These are phyloP conservation scores for Collybiopsis luxurians DNA, from an alignment of 768 basidiomycete genomes.

Conservation along the genomic window DNA sequence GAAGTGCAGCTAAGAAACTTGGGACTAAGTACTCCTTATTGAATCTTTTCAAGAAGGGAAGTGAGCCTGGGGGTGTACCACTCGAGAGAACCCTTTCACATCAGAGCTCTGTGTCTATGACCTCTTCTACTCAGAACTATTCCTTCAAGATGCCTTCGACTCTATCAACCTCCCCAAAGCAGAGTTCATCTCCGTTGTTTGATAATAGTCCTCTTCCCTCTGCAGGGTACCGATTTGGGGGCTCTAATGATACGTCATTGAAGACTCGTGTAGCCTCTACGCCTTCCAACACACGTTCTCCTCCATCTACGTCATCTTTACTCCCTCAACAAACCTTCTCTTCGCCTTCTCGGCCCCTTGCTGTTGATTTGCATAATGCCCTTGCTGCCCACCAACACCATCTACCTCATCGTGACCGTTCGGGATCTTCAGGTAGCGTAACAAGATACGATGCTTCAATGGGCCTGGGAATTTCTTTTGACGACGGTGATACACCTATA, in stretches of 20 bases:
- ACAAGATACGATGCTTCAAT: slow-evolving; percentile 13
- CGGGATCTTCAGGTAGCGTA: slow-evolving; percentile 25
- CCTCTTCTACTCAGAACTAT: slow-evolving; percentile 12
- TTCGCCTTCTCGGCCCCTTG: slow-evolving; percentile 23
- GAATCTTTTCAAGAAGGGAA: slow-evolving; percentile 68
- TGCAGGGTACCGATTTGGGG: slow-evolving; percentile 24
- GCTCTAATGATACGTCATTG: slow-evolving; percentile 32
- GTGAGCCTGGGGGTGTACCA: slow-evolving; percentile 12
- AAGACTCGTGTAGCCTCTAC: slow-evolving; percentile 17
- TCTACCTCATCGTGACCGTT: slow-evolving; percentile 31
- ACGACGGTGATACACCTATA: slow-evolving; percentile 20
- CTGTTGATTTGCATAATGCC: slow-evolving; percentile 47
- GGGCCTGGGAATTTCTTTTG: slow-evolving; percentile 12
- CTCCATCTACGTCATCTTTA: slow-evolving; percentile 7
- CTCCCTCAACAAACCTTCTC: neutral
- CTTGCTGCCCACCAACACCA: slow-evolving; percentile 33
- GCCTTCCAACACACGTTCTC: slow-evolving; percentile 18
- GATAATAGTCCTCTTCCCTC: slow-evolving; percentile 18
- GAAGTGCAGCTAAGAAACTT: slow-evolving; percentile 41
- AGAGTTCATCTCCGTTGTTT: slow-evolving; percentile 14
- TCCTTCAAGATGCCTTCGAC: slow-evolving; percentile 11
- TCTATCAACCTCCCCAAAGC: slow-evolving; percentile 18
- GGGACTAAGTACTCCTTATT: slow-evolving; percentile 74
- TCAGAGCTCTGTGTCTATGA: slow-evolving; percentile 17
- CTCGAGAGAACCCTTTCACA: slow-evolving; percentile 17